Percentiles rank a stretch among this genome's conserved stretches.
Evolutionary conservation across 2,329 filamentous ascomycete species (phyloP).

Genomic region (Geosmithia morbida): DNA sequence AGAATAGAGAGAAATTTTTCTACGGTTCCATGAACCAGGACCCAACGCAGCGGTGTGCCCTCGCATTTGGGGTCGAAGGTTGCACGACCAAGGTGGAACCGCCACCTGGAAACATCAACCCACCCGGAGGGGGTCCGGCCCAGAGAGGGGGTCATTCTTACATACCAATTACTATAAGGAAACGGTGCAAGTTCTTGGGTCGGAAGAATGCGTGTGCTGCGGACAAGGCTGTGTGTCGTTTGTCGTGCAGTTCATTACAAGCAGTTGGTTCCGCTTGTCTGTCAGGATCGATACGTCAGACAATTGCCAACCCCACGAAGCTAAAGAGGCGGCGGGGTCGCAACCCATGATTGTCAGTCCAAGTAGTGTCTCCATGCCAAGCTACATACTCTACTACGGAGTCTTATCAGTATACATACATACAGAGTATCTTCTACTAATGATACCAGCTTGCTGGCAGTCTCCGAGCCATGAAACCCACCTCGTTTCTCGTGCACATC

Average conservation of each 20-base stretch:
- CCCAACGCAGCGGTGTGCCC: neutral
- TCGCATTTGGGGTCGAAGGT: neutral
- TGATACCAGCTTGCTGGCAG: too few species aligned
- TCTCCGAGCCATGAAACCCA: too few species aligned
- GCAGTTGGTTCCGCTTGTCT: neutral
- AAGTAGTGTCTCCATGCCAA: neutral
- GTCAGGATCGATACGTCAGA: neutral
- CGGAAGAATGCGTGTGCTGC: neutral
- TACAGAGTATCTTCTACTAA: too few species aligned
- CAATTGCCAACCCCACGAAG: neutral
- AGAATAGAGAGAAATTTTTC: neutral
- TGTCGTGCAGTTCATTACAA: neutral
- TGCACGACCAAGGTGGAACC: neutral
- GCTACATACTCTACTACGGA: too few species aligned
- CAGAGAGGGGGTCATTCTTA: neutral
- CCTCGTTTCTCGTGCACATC: too few species aligned
- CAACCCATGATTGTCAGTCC: neutral
- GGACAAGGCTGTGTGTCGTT: neutral
- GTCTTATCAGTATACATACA: too few species aligned
- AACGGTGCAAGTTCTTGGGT: too few species aligned
- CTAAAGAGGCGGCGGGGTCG: neutral
- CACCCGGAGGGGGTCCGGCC: neutral
- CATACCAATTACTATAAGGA: too few species aligned
- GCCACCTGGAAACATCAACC: neutral
- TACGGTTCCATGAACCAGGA: neutral